These are phyloP conservation scores for Eutrema japonicum DNA, from an alignment of 345 rosid species.

Conservation along the genomic window DNA sequence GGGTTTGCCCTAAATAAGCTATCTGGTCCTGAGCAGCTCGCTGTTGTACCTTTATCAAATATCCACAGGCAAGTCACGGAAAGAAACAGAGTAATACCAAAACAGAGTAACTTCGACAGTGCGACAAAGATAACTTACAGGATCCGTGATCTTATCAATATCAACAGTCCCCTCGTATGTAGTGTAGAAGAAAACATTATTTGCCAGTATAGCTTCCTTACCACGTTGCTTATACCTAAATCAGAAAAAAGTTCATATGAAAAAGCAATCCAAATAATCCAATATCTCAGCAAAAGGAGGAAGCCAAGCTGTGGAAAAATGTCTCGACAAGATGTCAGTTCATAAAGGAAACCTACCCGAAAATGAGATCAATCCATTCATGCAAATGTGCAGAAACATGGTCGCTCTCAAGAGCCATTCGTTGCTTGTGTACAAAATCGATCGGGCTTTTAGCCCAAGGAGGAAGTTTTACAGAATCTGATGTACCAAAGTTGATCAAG, in stretches of 20 bases:
- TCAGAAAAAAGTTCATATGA: constrained; percentile 28
- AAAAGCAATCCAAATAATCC: background rate
- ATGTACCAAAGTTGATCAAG: constrained; percentile 71
- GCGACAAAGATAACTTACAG: constrained; percentile 56
- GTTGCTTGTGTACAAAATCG: constrained; percentile 93
- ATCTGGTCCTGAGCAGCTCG: constrained; percentile 80
- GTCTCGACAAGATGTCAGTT: constrained; percentile 3
- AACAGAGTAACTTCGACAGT: constrained; percentile 27
- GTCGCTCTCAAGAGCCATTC: constrained; percentile 94
- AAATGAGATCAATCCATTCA: constrained; percentile 98
- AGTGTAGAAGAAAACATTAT: constrained; percentile 90
- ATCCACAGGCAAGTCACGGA: constrained; percentile 21
- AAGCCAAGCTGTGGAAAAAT: constrained; percentile 5
- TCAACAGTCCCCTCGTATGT: constrained; percentile 89
- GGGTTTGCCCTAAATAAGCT: constrained; percentile 91
- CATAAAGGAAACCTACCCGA: constrained; percentile 64
- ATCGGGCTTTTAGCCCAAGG: constrained; percentile 87
- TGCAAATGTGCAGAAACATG: constrained; percentile 93
- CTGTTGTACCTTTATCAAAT: constrained; percentile 66
- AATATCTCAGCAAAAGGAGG: background rate
- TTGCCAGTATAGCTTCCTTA: constrained; percentile 83
- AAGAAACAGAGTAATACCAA: constrained; percentile 22
- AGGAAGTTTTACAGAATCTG: constrained; percentile 89
- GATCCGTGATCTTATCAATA: constrained; percentile 82
- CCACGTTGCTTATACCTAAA: constrained; percentile 94